Conservation (phyloP, 2,329 filamentous ascomycete genomes). For the Exophiala calicioides region DNA sequence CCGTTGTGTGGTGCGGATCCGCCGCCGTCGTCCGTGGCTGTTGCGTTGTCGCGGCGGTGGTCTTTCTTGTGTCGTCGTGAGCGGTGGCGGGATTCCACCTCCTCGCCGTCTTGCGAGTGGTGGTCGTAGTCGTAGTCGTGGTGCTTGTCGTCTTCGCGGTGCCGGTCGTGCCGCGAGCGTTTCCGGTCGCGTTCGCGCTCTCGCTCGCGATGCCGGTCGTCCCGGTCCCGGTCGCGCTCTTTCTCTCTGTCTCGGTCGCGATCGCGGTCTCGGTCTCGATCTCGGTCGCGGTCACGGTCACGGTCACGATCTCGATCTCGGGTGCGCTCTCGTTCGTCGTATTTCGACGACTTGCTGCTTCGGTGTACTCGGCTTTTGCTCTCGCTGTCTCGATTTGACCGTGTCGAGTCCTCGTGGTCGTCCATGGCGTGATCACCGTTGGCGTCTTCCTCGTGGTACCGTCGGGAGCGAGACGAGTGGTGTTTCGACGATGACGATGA, state of each 20-base stretch:
- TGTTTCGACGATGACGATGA: constrained; percentile 39
- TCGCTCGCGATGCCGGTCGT: constrained; percentile 19
- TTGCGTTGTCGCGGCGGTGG: constrained; percentile 33
- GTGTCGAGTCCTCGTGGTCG: constrained; percentile 38
- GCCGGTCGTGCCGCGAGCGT: constrained; percentile 37
- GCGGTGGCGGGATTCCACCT: constrained; percentile 34
- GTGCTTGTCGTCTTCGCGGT: constrained; percentile 34
- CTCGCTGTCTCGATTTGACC: constrained; percentile 17
- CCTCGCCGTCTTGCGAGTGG: constrained; percentile 13
- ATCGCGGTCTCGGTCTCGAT: constrained; percentile 21
- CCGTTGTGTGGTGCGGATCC: constrained; percentile 20
- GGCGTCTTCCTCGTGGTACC: constrained; percentile 44
- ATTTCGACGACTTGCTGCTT: constrained; percentile 33
- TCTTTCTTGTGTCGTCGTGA: constrained; percentile 40
- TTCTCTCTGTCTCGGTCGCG: constrained; percentile 17
- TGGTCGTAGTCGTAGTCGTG: constrained; percentile 27
- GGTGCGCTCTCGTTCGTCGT: constrained; percentile 23
- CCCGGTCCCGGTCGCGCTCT: constrained; percentile 30
- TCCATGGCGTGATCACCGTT: constrained; percentile 32
- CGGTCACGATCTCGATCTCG: constrained; percentile 19
- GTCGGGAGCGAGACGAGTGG: constrained; percentile 51
- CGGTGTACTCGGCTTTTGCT: constrained; percentile 34
- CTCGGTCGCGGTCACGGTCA: constrained; percentile 34
- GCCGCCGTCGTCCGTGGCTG: constrained; percentile 29
- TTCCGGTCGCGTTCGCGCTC: constrained; percentile 30